Evolutionary conservation across 1,139 yeast species (phyloP).

Genomic region (Geotrichum reessii): DNA sequence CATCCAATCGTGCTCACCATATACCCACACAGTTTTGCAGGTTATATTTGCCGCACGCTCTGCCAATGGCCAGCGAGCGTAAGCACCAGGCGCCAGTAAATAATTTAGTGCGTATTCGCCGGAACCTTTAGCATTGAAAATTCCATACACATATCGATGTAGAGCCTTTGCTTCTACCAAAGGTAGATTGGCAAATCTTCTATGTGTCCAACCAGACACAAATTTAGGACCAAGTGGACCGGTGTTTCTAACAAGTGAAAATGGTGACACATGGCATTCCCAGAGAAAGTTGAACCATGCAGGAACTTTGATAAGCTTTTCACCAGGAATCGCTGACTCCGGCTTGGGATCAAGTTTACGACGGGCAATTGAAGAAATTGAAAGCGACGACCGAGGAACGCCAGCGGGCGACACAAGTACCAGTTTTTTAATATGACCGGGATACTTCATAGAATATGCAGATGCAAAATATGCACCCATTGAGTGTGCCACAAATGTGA

Average conservation of each 20-base stretch:
- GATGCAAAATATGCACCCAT: constrained; percentile 86
- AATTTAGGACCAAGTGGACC: constrained; percentile 32
- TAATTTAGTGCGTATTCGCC: constrained; percentile 64
- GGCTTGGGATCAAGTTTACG: neutral
- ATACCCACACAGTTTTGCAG: constrained; percentile 53
- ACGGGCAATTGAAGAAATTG: constrained; percentile 26
- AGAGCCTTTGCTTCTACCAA: constrained; percentile 25
- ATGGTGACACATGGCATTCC: constrained; percentile 31
- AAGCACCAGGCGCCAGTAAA: constrained; percentile 64
- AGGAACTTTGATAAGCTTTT: constrained; percentile 13
- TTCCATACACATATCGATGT: constrained; percentile 56
- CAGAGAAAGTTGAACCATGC: constrained; percentile 25
- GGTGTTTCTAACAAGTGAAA: constrained; percentile 26
- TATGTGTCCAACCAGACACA: constrained; percentile 29
- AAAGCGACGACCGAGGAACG: constrained; percentile 40
- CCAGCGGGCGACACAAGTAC: constrained; percentile 88
- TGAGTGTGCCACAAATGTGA: constrained; percentile 83
- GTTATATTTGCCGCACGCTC: constrained; percentile 50
- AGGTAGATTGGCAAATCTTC: constrained; percentile 29
- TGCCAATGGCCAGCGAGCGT: constrained; percentile 66
- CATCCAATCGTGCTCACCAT: constrained; percentile 89
- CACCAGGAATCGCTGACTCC: neutral
- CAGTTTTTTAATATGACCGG: constrained; percentile 57
- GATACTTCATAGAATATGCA: constrained; percentile 71
- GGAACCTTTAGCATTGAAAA: constrained; percentile 55